Base-by-base conservation (phyloP, 306 rosid species). In the Benincasa hispida region DNA sequence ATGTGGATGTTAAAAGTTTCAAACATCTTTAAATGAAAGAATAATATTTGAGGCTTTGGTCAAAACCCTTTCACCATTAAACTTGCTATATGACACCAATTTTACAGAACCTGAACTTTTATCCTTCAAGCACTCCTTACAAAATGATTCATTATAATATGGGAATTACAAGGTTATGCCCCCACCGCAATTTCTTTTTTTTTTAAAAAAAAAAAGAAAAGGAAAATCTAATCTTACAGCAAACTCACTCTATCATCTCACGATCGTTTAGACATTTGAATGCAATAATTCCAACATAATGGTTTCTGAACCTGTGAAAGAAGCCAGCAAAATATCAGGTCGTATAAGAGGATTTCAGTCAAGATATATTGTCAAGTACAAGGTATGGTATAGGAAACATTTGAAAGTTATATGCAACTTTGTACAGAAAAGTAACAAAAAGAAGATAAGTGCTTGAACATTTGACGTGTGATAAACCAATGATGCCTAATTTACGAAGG, bases 181-280 rank as follows among this genome's bases (percentile, higher is more conserved):
- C 58, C 39, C 13, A 41, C 58, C 75, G 15, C 17, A 47, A 45
- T 70, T 5, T 58, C 12, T 27, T 32, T 4, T 32, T 32, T 41
- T 41, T 41, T 10, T 0, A 10, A 41, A 10, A 41, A 41, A 24
- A 24, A 24, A 13, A 24, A 45, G 3, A 19, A 24, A 50, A 39
- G 6, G 18, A n/a, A 48, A 45, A 14, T 28, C 76, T 72, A 80
- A 85, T 86, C 78, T 62, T 9, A 53, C 77, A 72, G 18, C 60
- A 72, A 19, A 72, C 60, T 63, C 39, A 72, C 42, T 9, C 21
- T 50, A 72, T 30, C 45, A 50, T 39, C 60, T 72, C 57, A 50
- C 45, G 5, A 72, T 18, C 76, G 50, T 50, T 72, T 72, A 47
- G 39, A 47, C 76, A 70, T 70, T 70, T 47, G 24, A 47, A 70